Evolutionary conservation across 257 asterid species (phyloP).

Genomic region (Penstemon eatonii): DNA sequence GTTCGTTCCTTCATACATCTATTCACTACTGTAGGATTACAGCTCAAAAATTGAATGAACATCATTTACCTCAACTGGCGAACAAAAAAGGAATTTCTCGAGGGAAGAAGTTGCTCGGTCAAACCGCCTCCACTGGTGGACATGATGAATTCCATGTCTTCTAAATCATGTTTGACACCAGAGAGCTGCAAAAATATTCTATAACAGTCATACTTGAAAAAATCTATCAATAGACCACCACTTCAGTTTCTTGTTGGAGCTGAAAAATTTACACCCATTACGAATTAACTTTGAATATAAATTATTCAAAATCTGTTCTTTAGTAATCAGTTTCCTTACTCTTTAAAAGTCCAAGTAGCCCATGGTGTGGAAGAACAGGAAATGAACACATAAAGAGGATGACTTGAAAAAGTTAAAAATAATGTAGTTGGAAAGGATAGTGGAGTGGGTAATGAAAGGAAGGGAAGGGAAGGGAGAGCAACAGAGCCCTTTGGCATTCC

Average conservation of each 20-base stretch:
- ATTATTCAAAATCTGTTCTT: too few species aligned
- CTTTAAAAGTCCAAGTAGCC: background rate
- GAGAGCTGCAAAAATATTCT: conserved; percentile 64
- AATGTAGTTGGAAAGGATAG: too few species aligned
- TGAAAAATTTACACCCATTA: conserved; percentile 13
- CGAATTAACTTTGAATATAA: background rate
- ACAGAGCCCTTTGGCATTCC: too few species aligned
- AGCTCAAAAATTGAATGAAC: background rate
- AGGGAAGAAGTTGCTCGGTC: conserved; percentile 93
- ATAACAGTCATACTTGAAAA: conserved; percentile 18
- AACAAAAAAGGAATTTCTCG: conserved; percentile 75
- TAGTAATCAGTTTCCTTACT: background rate
- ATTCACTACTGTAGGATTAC: background rate
- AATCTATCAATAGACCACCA: conserved; percentile 15
- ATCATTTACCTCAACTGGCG: conserved; percentile 76
- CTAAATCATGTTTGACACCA: conserved; percentile 72
- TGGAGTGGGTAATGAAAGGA: too few species aligned
- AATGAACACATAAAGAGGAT: background rate
- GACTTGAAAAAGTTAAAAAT: background rate
- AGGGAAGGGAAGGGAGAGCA: too few species aligned
- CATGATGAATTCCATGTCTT: conserved; percentile 94
- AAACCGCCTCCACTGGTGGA: conserved; percentile 81
- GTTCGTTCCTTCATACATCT: conserved; percentile 7
- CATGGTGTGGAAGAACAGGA: background rate
- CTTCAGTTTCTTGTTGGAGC: background rate